Evolutionary conservation across 2,329 filamentous ascomycete species (phyloP).

Genomic region (Pseudohalonectria lignicola): DNA sequence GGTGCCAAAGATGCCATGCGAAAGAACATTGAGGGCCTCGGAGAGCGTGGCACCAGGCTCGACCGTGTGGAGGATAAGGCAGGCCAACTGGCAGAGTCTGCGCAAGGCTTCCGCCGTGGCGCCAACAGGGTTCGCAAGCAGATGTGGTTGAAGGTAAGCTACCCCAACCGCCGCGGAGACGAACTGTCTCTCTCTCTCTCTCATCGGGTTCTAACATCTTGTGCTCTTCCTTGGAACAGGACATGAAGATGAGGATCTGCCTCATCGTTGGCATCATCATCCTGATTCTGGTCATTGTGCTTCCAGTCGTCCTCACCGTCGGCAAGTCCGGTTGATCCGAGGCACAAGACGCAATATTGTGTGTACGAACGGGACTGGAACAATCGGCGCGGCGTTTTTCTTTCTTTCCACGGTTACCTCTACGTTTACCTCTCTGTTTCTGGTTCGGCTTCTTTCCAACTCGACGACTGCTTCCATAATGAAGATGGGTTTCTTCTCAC

Average conservation of each 20-base stretch:
- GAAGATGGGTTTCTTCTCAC: conserved; percentile 1
- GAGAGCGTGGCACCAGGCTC: conserved; percentile 80
- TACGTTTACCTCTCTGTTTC: background rate
- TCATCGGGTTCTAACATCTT: conserved; percentile 5
- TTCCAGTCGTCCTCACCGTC: conserved; percentile 38
- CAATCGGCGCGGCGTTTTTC: conserved; percentile 1
- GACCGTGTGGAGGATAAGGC: conserved; percentile 90
- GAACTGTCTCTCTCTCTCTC: too few relatives aligned
- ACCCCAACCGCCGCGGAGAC: background rate
- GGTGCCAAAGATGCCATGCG: conserved; percentile 46
- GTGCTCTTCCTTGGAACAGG: conserved; percentile 24
- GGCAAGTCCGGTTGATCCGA: too few relatives aligned
- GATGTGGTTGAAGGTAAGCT: conserved; percentile 85
- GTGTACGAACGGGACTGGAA: conserved; percentile 2
- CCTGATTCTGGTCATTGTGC: conserved; percentile 85
- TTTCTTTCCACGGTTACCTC: background rate
- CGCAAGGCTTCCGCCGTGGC: conserved; percentile 89
- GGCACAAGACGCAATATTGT: conserved; percentile 1
- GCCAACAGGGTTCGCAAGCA: conserved; percentile 94
- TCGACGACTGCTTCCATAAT: background rate
- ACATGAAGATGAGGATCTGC: conserved; percentile 99
- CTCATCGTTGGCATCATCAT: conserved; percentile 85
- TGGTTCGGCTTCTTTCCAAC: background rate
- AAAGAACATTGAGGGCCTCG: conserved; percentile 95
- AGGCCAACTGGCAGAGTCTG: conserved; percentile 83